These are phyloP conservation scores for Pythium apleroticum DNA, from an alignment of 352 stramenopile genomes.

Conservation along the genomic window DNA sequence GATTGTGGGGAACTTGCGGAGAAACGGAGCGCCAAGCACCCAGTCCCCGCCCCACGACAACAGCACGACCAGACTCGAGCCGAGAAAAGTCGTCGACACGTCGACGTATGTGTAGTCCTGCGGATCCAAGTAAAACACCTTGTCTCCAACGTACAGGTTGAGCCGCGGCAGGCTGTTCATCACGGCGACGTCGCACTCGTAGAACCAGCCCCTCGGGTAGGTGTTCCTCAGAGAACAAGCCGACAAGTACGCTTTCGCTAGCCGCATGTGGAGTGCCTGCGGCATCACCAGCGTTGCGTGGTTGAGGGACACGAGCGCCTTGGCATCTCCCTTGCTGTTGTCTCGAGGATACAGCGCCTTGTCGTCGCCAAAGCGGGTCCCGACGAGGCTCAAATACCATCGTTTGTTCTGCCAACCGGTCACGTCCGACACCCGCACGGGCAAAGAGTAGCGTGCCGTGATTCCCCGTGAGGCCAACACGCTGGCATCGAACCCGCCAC, in stretches of 20 bases:
- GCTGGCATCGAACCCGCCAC: neutral
- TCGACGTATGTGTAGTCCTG: conserved; percentile 8
- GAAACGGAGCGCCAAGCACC: neutral
- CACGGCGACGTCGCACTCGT: conserved; percentile 1
- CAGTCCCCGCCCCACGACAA: neutral
- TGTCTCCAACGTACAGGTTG: conserved; percentile 2
- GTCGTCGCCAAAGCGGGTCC: conserved; percentile 5
- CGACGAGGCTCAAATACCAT: conserved; percentile 7
- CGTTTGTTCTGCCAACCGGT: neutral
- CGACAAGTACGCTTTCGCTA: neutral
- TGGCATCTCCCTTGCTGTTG: neutral
- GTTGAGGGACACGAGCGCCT: neutral
- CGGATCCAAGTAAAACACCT: conserved; percentile 9
- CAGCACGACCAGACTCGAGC: neutral
- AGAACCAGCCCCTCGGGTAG: neutral
- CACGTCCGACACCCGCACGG: neutral
- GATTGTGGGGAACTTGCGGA: conserved; percentile 12
- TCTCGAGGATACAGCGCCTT: conserved; percentile 9
- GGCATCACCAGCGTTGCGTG: conserved; percentile 1
- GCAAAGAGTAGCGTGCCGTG: neutral
- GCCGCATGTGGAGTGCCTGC: neutral
- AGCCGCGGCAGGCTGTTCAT: conserved; percentile 9
- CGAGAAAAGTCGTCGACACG: neutral
- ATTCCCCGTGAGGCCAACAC: neutral
- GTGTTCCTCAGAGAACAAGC: neutral